Percentiles rank a stretch among this genome's conserved stretches.
Evolutionary conservation across 2,329 filamentous ascomycete genomes (phyloP).

Genomic region (Fusarium sp.): DNA sequence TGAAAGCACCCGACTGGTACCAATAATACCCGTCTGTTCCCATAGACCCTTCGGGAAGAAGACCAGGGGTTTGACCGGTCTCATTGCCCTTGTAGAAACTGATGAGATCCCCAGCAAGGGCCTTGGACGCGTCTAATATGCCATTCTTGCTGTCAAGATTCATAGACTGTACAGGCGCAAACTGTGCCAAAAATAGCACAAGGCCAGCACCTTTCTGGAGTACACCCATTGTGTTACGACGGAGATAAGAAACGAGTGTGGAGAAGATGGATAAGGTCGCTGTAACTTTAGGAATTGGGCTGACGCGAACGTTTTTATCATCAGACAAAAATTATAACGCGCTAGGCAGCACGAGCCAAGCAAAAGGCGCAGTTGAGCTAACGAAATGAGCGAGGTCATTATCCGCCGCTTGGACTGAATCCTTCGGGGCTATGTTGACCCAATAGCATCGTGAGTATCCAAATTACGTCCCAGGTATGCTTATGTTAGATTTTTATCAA

Average conservation of each 20-base stretch:
- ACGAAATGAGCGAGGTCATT: constrained; percentile 11
- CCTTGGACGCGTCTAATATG: constrained; percentile 32
- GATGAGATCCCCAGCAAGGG: constrained; percentile 60
- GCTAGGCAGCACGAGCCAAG: background rate
- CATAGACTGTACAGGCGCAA: constrained; percentile 5
- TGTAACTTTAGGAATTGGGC: background rate
- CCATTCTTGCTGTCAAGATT: constrained; percentile 9
- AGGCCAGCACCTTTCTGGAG: background rate
- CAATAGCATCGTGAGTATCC: background rate
- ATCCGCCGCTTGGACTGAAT: background rate
- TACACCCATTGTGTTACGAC: background rate
- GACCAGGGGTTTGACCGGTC: constrained; percentile 62
- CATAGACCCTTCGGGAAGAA: constrained; percentile 55
- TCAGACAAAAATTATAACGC: background rate
- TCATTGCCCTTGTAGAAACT: constrained; percentile 61
- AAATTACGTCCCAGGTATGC: background rate
- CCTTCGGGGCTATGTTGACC: background rate
- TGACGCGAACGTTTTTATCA: background rate
- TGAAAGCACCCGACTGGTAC: constrained; percentile 77
- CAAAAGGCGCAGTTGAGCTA: background rate
- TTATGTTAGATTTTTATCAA: background rate
- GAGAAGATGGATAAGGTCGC: background rate
- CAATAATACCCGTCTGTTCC: constrained; percentile 66
- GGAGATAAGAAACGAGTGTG: background rate
- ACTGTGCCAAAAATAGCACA: constrained; percentile 1